Evolutionary conservation across 75 land plant genomes (phyloP), one percentile per base, ranked within the genome.

Genomic region (Selaginella tamariscina): DNA sequence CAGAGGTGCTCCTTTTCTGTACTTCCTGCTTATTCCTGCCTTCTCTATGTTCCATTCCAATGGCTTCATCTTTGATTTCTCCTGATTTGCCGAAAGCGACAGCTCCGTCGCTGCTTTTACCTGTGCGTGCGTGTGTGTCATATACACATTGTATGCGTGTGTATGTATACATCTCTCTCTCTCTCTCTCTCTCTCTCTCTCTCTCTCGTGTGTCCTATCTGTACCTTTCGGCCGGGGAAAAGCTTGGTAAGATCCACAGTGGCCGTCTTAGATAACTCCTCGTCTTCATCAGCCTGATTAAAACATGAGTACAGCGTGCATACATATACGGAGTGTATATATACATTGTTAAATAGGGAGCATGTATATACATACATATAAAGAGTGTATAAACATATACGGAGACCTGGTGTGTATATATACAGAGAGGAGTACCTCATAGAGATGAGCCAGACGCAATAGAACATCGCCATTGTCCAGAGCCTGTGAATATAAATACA

Each of bases 71-170:
- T 69, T 82, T 24, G 80, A 59, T 30, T 77, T 86, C 68, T 80
- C 84, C 78, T 92, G 97, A 65, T 92, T 92, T 1, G 90, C 94
- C 1, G 97, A 83, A 44, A 92, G 68, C 67, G 74, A 78, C 66
- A 59, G 80, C 71, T 92, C 97, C 39, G 32, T 72, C 0, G 81
- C 31, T 24, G 74, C 69, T 24, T 74, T 74, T 11, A 90, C 77
- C 96, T 90, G 86, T 67, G 49, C 49, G 49, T 39, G 49, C n/a
- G n/a, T n/a, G n/a, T n/a, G n/a, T n/a, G n/a, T n/a, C n/a, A n/a
- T n/a, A 39, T 15, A 39, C 49, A 39, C 5, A 15, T 39, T 5
- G 49, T 5, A 72, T 2, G 32, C 27, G 66, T 60, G 63, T 23
- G 63, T 60, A 8, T 18, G 13, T 24, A 54, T 66, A n/a, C 22